phyloP scores from a whole-genome alignment of 1,284 basidiomycete genomes.

The Schizopora paradoxa region DNA sequence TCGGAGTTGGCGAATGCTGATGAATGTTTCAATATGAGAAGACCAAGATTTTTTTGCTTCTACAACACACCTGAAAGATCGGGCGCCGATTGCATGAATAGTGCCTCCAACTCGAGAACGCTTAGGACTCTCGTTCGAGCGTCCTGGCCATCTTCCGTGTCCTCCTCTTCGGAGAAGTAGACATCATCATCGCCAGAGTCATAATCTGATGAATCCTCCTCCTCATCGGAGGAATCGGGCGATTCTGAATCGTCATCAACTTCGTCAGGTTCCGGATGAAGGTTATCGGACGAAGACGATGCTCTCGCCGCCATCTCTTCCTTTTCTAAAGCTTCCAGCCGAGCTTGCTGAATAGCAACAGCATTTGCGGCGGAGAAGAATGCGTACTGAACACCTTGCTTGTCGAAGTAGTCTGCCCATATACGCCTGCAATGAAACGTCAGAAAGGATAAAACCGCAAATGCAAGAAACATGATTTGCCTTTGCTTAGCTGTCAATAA shows the following conservation, averaged over 20 bases:
- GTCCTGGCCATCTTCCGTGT: conserved; percentile 49
- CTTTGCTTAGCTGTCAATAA: conserved; percentile 85
- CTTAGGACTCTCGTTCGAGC: conserved; percentile 77
- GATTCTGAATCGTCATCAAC: conserved; percentile 20
- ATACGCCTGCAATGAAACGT: conserved; percentile 36
- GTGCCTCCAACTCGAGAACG: conserved; percentile 85
- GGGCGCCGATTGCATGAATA: conserved; percentile 79
- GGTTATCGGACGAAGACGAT: conserved; percentile 20
- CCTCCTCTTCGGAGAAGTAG: conserved; percentile 45
- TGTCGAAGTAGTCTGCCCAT: conserved; percentile 96
- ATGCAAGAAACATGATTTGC: conserved; percentile 34
- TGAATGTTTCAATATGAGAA: background rate
- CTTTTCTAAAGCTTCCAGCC: conserved; percentile 45
- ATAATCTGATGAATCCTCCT: conserved; percentile 15
- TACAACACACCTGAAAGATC: conserved; percentile 64
- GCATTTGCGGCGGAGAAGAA: conserved; percentile 97
- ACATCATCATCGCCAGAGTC: conserved; percentile 37
- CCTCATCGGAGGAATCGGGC: background rate
- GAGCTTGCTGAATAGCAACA: conserved; percentile 74
- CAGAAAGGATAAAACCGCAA: conserved; percentile 22
- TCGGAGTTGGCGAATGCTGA: conserved; percentile 62
- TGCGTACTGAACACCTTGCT: conserved; percentile 76
- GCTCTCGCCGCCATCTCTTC: conserved; percentile 22
- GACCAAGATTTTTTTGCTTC: background rate
- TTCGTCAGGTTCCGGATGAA: conserved; percentile 29